Evolutionary conservation across 345 rosid genomes (phyloP), one percentile per base, ranked within the genome.

Genomic region (Ceriops decandra): DNA sequence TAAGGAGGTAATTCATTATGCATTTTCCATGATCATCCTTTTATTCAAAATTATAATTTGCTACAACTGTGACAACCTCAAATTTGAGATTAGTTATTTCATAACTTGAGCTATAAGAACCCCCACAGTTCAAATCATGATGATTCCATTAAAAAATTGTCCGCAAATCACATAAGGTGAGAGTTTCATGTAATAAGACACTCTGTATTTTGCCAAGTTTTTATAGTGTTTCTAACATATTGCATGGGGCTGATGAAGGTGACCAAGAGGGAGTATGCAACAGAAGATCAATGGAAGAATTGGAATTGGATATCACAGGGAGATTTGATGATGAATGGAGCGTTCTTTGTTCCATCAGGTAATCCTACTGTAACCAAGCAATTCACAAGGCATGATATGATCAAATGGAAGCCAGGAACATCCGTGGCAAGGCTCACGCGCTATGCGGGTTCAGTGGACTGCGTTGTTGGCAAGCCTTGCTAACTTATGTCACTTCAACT

Each of bases 251-350:
- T 27, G 49, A 42, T 32, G 66, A 54, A 82, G 83, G 80, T 83
- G 62, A 83, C 86, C 6, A 80, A 77, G 82, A 76, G 86, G 75
- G 82, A 80, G 2, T 83, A 72, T 26, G 73, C 82, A 26, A 7
- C 30, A 4, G 60, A 72, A 60, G 24, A 21, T 2, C 70, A 70
- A 31, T 83, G 86, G 86, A 80, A 75, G 86, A 36, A 64, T 6
- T 83, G 84, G 86, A 67, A 72, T 30, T 83, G 86, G 86, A 75
- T 38, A 24, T 77, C 84, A 16, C 75, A 83, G 28, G 66, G 74
- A 8, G 86, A 83, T 62, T 19, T 77, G 22, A 56, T 83, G 82
- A 58, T 83, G 81, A 80, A 83, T 32, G 82, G 82, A 21, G 86
- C 84, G 7, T 75, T 57, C 69, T 80, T 83, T 46, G 47, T 54